Evolutionary conservation across 179 eudicot genomes (phyloP), one percentile per base, ranked within the genome.

Genomic region (Actinidia arguta): DNA sequence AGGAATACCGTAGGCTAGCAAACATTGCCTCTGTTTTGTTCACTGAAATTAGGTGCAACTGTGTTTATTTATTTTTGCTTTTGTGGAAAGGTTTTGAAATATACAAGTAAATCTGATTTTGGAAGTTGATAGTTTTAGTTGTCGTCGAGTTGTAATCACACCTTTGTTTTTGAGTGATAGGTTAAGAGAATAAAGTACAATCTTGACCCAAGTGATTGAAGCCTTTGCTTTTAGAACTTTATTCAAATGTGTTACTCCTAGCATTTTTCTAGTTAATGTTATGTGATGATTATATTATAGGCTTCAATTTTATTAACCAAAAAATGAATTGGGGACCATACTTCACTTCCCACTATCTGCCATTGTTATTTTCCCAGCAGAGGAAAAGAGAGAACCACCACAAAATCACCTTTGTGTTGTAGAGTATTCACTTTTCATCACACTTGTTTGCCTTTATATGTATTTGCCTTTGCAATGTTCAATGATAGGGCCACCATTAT

Each of bases 1-100:
- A 54, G 67, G 44, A 39, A 36, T 68, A 69, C 4, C 17, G 24
- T 72, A n/a, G 81, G 70, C 27, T 73, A 17, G 79, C 51, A 50
- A 2, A 47, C 46, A 58, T 39, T 20, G 20, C 62, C 73, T n/a
- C 44, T 10, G 12, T 27, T 79, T 55, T 77, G 72, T 69, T 61
- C 25, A 10, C 78, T 6, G 18, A 27, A 1, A 27, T 70, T 71
- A 59, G 78, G 80, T 20, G 20, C 9, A 27, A 27, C 64, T 24
- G 13, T 50, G 0, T 76, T 51, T 46, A 75, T n/a, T 12, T 75
- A 36, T 27, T 56, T 39, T 78, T n/a, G n/a, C n/a, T n/a, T n/a
- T n/a, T n/a, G n/a, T n/a, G n/a, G n/a, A n/a, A n/a, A n/a, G n/a
- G n/a, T n/a, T n/a, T n/a, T n/a, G n/a, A n/a, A n/a, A n/a, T n/a